Percentiles rank a stretch among this genome's conserved stretches.
phyloP scores from a whole-genome alignment of 345 rosid genomes.

The Lepidium aucheri region DNA sequence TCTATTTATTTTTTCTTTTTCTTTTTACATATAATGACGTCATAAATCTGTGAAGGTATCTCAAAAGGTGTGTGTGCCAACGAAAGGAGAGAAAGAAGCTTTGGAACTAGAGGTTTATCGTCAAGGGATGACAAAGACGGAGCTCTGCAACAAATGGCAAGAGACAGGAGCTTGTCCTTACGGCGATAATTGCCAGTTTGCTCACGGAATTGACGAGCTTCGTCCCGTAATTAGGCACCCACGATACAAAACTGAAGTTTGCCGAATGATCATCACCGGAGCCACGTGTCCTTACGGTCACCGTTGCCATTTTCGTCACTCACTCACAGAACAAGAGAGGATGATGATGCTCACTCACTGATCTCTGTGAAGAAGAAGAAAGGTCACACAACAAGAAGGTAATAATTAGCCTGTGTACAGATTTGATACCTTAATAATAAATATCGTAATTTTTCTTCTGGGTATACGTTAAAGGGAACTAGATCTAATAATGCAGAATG shows the following conservation, averaged over 20 bases:
- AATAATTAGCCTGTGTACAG: slow-evolving; percentile 26
- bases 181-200: slow-evolving; percentile 70
- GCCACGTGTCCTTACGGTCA: slow-evolving; percentile 79
- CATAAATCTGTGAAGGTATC: slow-evolving; percentile 14
- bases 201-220: slow-evolving; percentile 80
- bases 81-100: slow-evolving; percentile 41
- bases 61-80: slow-evolving; percentile 23
- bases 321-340: slow-evolving; percentile 70
- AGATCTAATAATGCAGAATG: neutral
- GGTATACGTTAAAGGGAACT: too few species aligned
- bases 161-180: slow-evolving; percentile 85
- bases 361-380: neutral
- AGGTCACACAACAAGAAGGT: neutral
- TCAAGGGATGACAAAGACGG: slow-evolving; percentile 87
- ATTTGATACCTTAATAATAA: slow-evolving; percentile 15
- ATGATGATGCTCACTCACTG: slow-evolving; percentile 27
- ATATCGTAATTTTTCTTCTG: too few species aligned
- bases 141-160: slow-evolving; percentile 97
- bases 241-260: slow-evolving; percentile 78
- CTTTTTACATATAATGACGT: neutral
- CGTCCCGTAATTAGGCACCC: slow-evolving; percentile 91
- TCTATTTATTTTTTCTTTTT: neutral
- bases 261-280: slow-evolving; percentile 68
- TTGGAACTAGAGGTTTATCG: slow-evolving; percentile 58
- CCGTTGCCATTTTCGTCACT: slow-evolving; percentile 93